These are phyloP conservation scores for Phlebopus sp. DNA, from an alignment of 1,284 basidiomycete genomes.

Conservation along the genomic window DNA sequence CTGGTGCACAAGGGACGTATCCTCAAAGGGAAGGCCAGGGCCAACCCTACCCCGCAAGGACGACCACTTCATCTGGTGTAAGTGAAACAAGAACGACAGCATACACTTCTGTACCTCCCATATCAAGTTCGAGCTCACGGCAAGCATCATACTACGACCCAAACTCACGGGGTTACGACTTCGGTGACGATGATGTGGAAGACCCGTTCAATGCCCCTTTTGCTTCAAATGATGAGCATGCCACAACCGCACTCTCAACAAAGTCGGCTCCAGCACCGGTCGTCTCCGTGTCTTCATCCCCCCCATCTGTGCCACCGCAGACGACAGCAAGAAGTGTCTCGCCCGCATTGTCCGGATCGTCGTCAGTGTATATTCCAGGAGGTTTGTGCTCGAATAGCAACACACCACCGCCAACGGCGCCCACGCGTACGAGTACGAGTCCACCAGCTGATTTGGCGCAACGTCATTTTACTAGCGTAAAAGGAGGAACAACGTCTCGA, in stretches of 20 bases:
- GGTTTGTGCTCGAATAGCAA: too few relatives aligned
- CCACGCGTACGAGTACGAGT: too few relatives aligned
- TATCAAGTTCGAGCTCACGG: constrained; percentile 13
- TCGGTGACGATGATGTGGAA: constrained; percentile 16
- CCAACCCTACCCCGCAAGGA: background rate
- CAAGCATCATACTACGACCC: constrained; percentile 40
- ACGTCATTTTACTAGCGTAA: background rate
- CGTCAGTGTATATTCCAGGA: too few relatives aligned
- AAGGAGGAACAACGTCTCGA: constrained; percentile 1
- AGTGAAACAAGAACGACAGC: constrained; percentile 8
- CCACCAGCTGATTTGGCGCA: too few relatives aligned
- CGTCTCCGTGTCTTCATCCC: too few relatives aligned
- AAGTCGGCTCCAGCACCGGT: too few relatives aligned
- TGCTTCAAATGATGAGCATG: too few relatives aligned
- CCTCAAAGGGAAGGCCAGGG: constrained; percentile 4
- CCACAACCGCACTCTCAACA: too few relatives aligned
- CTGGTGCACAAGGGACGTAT: background rate
- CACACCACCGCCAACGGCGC: too few relatives aligned
- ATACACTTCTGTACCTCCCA: constrained; percentile 6
- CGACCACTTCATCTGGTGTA: constrained; percentile 8
- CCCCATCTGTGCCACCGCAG: too few relatives aligned
- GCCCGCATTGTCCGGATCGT: too few relatives aligned
- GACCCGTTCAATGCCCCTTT: constrained; percentile 14
- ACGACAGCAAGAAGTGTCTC: too few relatives aligned
- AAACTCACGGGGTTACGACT: constrained; percentile 30